A percentile compares a stretch with the other conserved stretches of the same genome.
Conservation (phyloP, 1,139 yeast species). For the Scheffersomyces parashehatae region DNA sequence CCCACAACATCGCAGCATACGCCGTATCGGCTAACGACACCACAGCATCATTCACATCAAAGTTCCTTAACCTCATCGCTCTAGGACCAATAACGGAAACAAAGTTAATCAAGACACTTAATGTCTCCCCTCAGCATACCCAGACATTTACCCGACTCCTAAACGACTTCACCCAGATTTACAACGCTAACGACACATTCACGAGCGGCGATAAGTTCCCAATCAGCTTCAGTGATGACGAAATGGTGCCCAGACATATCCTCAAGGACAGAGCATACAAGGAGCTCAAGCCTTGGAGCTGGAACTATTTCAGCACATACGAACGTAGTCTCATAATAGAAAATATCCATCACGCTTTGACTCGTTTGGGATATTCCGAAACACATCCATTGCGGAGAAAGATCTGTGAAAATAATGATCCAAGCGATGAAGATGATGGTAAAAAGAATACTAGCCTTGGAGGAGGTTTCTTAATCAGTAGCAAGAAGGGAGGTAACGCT, state of each 20-base stretch:
- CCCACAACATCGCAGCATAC: constrained; percentile 17
- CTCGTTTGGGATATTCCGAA: constrained; percentile 44
- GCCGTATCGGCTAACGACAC: constrained; percentile 22
- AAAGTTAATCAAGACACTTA: constrained; percentile 13
- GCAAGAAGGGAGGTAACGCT: constrained; percentile 5
- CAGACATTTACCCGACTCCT: constrained; percentile 6
- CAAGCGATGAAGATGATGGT: constrained; percentile 3
- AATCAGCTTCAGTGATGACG: constrained; percentile 6
- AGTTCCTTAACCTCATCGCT: constrained; percentile 37
- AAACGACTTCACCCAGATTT: constrained; percentile 28
- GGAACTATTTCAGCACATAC: constrained; percentile 33
- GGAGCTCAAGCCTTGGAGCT: constrained; percentile 42
- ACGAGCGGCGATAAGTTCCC: constrained; percentile 37
- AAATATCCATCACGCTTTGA: constrained; percentile 41
- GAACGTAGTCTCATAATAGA: constrained; percentile 35
- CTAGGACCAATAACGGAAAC: constrained; percentile 38
- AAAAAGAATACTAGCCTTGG: constrained; percentile 19
- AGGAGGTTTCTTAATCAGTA: constrained; percentile 20
- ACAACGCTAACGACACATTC: constrained; percentile 34
- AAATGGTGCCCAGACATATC: constrained; percentile 16
- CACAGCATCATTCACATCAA: constrained; percentile 16
- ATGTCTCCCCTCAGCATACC: constrained; percentile 4
- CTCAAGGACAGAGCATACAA: constrained; percentile 46
- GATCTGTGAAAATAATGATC: constrained; percentile 22
- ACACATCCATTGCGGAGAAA: constrained; percentile 47